Percentiles rank a stretch among this genome's conserved stretches.
phyloP scores from a whole-genome alignment of 2,329 filamentous ascomycete genomes.

The Ceratocystis smalleyi region DNA sequence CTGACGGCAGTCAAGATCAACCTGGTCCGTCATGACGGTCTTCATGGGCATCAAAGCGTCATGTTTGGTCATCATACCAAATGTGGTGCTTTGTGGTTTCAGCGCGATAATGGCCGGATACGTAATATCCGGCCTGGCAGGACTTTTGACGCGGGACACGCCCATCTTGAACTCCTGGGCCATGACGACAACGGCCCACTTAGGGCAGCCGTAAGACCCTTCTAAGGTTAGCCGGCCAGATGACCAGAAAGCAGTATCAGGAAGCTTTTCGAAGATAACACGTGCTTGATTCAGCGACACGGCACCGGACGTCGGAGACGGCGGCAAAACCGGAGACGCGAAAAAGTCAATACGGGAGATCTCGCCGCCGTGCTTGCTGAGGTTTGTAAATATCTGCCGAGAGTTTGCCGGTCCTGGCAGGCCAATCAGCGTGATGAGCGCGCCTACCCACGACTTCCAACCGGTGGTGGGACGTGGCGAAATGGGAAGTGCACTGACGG shows the following conservation, averaged over 20 bases:
- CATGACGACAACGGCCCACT: neutral
- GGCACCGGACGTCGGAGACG: neutral
- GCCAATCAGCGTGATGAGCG: neutral
- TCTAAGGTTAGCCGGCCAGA: neutral
- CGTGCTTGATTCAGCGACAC: neutral
- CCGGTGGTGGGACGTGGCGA: neutral
- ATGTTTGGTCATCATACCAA: conserved; percentile 8
- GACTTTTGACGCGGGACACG: conserved; percentile 8
- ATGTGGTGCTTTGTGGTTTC: neutral
- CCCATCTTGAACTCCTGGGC: conserved; percentile 4
- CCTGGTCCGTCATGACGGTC: neutral
- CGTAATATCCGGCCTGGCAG: neutral
- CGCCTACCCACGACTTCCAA: conserved; percentile 2
- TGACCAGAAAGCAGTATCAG: neutral
- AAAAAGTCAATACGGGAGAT: neutral
- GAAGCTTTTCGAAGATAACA: neutral
- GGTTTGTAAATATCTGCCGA: neutral
- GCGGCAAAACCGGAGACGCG: neutral
- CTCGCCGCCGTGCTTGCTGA: neutral
- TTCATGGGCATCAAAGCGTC: conserved; percentile 12
- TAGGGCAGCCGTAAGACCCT: neutral
- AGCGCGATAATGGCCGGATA: conserved; percentile 7
- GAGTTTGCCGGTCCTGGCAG: neutral
- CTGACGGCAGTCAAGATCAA: conserved; percentile 8
- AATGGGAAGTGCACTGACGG: neutral